phyloP scores from a whole-genome alignment of 352 stramenopile genomes.

The Achlya hypogyna region DNA sequence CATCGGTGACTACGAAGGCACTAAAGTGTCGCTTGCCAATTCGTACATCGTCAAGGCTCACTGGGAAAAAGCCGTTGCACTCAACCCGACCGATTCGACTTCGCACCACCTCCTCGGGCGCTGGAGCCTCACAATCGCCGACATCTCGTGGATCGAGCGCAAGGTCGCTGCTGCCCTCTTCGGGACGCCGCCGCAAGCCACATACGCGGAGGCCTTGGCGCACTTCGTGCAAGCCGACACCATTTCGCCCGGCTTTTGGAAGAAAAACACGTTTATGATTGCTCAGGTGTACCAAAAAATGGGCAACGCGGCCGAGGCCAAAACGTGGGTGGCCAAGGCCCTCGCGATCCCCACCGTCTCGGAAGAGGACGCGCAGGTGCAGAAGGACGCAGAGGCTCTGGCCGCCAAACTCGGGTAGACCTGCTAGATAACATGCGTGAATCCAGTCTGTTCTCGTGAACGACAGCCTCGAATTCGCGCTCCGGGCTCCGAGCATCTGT shows the following conservation, averaged over 20 bases:
- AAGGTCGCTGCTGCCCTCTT: constrained; percentile 78
- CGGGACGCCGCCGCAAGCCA: constrained; percentile 62
- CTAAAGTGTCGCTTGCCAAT: constrained; percentile 75
- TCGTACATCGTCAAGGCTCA: constrained; percentile 72
- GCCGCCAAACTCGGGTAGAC: constrained; percentile 44
- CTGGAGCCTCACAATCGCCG: constrained; percentile 77
- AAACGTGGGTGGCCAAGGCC: constrained; percentile 64
- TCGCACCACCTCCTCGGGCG: constrained; percentile 71
- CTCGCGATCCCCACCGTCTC: constrained; percentile 40
- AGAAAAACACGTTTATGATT: constrained; percentile 76
- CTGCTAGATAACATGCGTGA: too few species aligned
- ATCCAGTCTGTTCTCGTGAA: too few species aligned
- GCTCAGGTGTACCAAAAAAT: constrained; percentile 78
- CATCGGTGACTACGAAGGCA: constrained; percentile 79
- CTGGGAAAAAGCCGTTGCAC: constrained; percentile 61
- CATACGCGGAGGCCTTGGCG: constrained; percentile 69
- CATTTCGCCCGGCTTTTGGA: constrained; percentile 66
- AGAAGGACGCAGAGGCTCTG: constrained; percentile 58
- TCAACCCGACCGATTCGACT: constrained; percentile 63
- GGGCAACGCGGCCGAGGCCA: constrained; percentile 45
- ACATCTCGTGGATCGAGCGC: constrained; percentile 79
- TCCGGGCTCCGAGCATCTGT: too few species aligned
- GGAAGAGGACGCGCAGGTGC: constrained; percentile 60
- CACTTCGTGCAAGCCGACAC: constrained; percentile 73
- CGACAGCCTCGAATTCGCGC: too few species aligned